These are phyloP conservation scores for Penstemon davidsonii DNA, from an alignment of 257 asterid species.

Conservation along the genomic window DNA sequence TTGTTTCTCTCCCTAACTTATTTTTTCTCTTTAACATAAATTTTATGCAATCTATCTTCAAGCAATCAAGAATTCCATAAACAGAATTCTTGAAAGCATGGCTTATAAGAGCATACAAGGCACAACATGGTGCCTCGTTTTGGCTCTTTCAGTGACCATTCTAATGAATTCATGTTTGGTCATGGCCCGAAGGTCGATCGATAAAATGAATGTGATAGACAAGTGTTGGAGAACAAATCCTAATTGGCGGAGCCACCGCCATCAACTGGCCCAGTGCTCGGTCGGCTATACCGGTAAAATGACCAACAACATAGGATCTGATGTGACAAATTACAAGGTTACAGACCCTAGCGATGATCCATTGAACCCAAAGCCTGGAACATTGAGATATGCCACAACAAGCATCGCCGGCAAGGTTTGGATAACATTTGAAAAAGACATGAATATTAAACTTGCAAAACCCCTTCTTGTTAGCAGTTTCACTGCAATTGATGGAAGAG, in stretches of 20 bases:
- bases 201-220: conserved; percentile 60
- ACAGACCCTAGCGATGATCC: conserved; percentile 65
- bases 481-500: conserved; percentile 78
- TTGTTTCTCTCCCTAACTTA: background rate
- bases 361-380: conserved; percentile 64
- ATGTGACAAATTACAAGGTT: conserved; percentile 40
- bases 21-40: conserved; percentile 3
- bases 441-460: conserved; percentile 54
- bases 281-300: conserved; percentile 77
- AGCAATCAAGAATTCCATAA: conserved; percentile 2
- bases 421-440: conserved; percentile 69
- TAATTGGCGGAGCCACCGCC: conserved; percentile 54
- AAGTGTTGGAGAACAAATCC: conserved; percentile 64
- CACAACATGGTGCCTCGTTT: conserved; percentile 32
- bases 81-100: conserved; percentile 24
- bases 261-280: conserved; percentile 64
- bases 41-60: background rate
- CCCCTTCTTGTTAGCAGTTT: conserved; percentile 73
- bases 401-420: conserved; percentile 61
- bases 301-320: conserved; percentile 54
- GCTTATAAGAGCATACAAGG: conserved; percentile 31
- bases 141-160: conserved; percentile 32
- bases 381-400: conserved; percentile 64
- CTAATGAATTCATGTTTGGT: conserved; percentile 8
- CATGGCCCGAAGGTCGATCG: conserved; percentile 27